These are phyloP conservation scores for Mallotus repandus DNA, from an alignment of 441 rosid species.

Conservation along the genomic window DNA sequence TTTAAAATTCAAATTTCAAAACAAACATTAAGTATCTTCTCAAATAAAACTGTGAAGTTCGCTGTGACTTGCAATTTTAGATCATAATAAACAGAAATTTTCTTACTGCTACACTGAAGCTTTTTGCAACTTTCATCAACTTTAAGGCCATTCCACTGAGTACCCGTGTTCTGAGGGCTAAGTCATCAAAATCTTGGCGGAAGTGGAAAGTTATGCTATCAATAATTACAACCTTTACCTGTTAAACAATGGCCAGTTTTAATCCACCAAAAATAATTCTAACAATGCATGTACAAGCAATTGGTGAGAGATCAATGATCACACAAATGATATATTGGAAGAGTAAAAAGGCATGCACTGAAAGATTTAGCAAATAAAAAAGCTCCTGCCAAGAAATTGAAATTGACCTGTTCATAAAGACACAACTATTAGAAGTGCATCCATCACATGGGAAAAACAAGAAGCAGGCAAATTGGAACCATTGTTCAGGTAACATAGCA, in stretches of 20 bases:
- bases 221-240: slow-evolving; percentile 79
- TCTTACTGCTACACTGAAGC: slow-evolving; percentile 75
- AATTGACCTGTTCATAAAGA: no score
- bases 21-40: neutral
- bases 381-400: no score
- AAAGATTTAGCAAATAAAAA: neutral
- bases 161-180: slow-evolving; percentile 71
- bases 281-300: neutral
- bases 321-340: neutral
- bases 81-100: neutral
- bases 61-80: neutral
- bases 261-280: neutral
- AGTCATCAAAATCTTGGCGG: slow-evolving; percentile 92
- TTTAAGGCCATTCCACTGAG: slow-evolving; percentile 79
- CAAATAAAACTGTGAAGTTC: neutral
- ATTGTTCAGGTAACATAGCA: neutral
- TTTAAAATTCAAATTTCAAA: neutral
- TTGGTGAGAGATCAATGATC: neutral
- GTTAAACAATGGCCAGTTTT: slow-evolving; percentile 21
- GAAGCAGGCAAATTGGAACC: neutral
- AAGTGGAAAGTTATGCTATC: slow-evolving; percentile 94
- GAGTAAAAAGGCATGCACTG: neutral
- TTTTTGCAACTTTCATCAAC: slow-evolving; percentile 85
- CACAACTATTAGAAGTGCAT: no score
- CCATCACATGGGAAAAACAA: no score